phyloP scores from a whole-genome alignment of 2,329 filamentous ascomycete genomes.

The Pseudomassariella vexata region DNA sequence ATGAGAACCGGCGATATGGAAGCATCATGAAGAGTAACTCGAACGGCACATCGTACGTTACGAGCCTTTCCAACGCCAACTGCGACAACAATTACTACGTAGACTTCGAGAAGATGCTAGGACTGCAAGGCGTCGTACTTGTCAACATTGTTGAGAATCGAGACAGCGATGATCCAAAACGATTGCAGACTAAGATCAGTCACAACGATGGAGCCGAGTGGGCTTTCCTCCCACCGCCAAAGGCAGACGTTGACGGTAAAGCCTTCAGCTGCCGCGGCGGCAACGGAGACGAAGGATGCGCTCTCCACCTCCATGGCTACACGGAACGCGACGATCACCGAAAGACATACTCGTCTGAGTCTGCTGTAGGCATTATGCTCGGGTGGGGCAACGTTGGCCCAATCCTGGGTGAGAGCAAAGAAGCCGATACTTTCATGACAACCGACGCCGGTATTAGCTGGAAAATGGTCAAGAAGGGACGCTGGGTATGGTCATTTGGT shows the following conservation, averaged over 20 bases:
- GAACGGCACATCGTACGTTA: slow-evolving; percentile 90
- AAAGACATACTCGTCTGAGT: slow-evolving; percentile 82
- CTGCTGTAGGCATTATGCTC: slow-evolving; percentile 86
- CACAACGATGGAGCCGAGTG: slow-evolving; percentile 95
- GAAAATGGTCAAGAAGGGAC: slow-evolving; percentile 79
- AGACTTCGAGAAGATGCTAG: slow-evolving; percentile 93
- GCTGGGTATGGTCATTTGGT: slow-evolving; percentile 90
- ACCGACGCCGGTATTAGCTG: slow-evolving; percentile 86
- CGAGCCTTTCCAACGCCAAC: slow-evolving; percentile 78
- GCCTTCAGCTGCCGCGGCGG: slow-evolving; percentile 60
- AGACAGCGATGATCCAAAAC: slow-evolving; percentile 63
- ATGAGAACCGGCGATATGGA: slow-evolving; percentile 64
- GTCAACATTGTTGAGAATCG: slow-evolving; percentile 80
- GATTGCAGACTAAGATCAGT: slow-evolving; percentile 83
- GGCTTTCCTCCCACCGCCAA: slow-evolving; percentile 68
- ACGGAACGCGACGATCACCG: slow-evolving; percentile 79
- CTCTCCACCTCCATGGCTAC: slow-evolving; percentile 90
- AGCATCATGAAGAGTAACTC: slow-evolving; percentile 97
- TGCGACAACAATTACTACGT: slow-evolving; percentile 72
- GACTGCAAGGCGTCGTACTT: slow-evolving; percentile 82
- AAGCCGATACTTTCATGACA: slow-evolving; percentile 87
- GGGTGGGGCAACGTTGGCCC: slow-evolving; percentile 84
- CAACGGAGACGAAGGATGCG: slow-evolving; percentile 61
- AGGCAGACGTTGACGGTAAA: slow-evolving; percentile 65
- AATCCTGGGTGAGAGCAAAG: slow-evolving; percentile 57